A percentile compares a stretch with the other conserved stretches of the same genome.
Evolutionary conservation across 352 stramenopile species (phyloP).

Genomic region (Phytophthora tentaculata): DNA sequence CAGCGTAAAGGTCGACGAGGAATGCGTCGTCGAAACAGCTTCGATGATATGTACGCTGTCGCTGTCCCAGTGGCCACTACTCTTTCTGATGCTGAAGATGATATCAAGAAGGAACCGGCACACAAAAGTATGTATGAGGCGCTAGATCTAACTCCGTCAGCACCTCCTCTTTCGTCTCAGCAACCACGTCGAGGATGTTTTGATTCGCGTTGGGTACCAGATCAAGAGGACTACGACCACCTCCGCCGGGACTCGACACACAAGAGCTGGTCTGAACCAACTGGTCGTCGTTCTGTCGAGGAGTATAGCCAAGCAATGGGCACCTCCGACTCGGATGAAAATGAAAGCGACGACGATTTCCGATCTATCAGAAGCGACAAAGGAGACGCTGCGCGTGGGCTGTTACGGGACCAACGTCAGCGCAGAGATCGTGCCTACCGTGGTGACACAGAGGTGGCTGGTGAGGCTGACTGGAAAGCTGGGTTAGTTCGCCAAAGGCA

Average conservation of each 20-base stretch:
- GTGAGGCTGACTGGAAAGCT: slow-evolving; percentile 1
- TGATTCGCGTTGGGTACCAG: slow-evolving; percentile 12
- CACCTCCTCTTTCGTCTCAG: slow-evolving; percentile 35
- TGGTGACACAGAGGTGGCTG: slow-evolving; percentile 9
- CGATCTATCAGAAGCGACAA: background rate
- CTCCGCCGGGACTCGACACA: slow-evolving; percentile 17
- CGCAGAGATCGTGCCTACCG: background rate
- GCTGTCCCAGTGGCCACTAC: slow-evolving; percentile 29
- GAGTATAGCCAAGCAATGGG: slow-evolving; percentile 10
- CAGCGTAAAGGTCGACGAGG: slow-evolving; percentile 12
- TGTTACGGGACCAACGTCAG: slow-evolving; percentile 6
- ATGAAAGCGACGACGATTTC: slow-evolving; percentile 1
- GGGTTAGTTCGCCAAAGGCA: slow-evolving; percentile 13
- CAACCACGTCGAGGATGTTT: slow-evolving; percentile 19
- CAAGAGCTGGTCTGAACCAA: slow-evolving; percentile 33
- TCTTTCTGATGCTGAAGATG: slow-evolving; percentile 12
- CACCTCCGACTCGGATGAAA: slow-evolving; percentile 21
- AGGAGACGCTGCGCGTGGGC: background rate
- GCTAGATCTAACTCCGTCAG: slow-evolving; percentile 53
- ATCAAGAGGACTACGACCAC: slow-evolving; percentile 4
- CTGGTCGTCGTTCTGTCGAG: background rate
- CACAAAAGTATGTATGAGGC: slow-evolving; percentile 59
- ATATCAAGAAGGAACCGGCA: slow-evolving; percentile 42
- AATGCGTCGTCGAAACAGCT: slow-evolving; percentile 57
- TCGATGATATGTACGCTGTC: slow-evolving; percentile 48